Base-by-base conservation (phyloP, 495 filamentous ascomycete species). In the Penicillium psychrofluorescens region DNA sequence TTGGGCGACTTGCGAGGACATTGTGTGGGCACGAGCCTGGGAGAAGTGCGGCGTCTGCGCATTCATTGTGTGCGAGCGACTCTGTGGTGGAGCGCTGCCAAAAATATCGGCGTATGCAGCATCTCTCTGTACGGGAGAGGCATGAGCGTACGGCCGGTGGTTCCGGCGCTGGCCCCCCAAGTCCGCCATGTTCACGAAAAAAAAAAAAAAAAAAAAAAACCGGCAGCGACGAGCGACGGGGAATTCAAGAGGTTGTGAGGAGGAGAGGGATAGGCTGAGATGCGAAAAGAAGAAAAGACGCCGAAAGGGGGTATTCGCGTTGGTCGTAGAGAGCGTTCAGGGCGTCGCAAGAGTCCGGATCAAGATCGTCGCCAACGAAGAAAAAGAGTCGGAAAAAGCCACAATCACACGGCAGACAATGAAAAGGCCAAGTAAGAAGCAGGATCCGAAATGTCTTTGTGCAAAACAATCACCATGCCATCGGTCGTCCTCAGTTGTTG, bases 81-180 rank as follows among this genome's bases (percentile, higher is more conserved):
- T 91, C 36, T 86, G 86, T 32, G 86, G 88, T 38, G 86, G 88
- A 39, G 86, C 79, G 56, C 81, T 80, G 49, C 92, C 92, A 57
- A 99, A 99, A 54, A 99, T 99, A 67, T 90, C 88, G 43, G 86
- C 87, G 66, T 94, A 98, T 30, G 90, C 92, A 55, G 87, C 89
- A 77, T 98, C 91, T 67, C 92, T 82, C 66, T 94, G 87, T 55
- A 77, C 75, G 59, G 79, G 77, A 39, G 84, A 79, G 30, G 85
- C 66, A 59, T 81, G 76, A 48, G 80, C 84, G 63, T 87, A 85
- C 48, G 78, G 76, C 57, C 75, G 72, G 68, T 83, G 80, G 53
- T 80, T 74, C 67, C 85, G 73, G 71, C 86, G 84, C 63, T 87
- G 86, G 42, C 74, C 57, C 50, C 78, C 68, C 67, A 92, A 88